Evolutionary conservation across 257 asterid genomes (phyloP).

Genomic region (Henckelia pumila): DNA sequence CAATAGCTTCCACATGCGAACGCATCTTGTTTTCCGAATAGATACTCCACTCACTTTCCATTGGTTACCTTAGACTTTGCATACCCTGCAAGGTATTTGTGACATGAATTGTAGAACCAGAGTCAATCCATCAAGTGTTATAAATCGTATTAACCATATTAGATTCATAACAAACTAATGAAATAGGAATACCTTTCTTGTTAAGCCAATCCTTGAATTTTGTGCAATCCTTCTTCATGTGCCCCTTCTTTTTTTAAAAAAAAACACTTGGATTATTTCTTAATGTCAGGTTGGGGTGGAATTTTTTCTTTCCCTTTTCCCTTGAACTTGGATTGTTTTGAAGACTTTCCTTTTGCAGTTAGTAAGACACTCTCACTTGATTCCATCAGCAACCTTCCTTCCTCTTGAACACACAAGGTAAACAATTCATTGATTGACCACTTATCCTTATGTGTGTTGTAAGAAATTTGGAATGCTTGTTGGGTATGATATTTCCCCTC

Average conservation of each 20-base stretch:
- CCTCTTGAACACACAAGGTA: not conserved
- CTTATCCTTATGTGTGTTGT: constrained; percentile 2
- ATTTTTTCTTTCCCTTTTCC: not conserved
- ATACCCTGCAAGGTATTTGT: not conserved
- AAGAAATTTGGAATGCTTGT: constrained; percentile 13
- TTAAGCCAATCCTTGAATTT: not conserved
- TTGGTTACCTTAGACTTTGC: not conserved
- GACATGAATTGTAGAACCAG: too few relatives aligned
- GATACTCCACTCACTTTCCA: not conserved
- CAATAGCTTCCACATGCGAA: not conserved
- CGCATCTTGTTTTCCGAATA: not conserved
- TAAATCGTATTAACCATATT: too few relatives aligned
- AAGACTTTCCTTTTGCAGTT: not conserved
- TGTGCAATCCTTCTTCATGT: not conserved
- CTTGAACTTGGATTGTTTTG: not conserved
- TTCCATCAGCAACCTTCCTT: not conserved
- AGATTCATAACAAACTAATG: too few relatives aligned
- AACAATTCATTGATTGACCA: not conserved
- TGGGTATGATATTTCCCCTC: too few relatives aligned
- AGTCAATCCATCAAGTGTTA: too few relatives aligned
- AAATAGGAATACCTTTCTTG: too few relatives aligned
- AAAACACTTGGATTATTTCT: not conserved
- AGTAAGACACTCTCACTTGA: not conserved
- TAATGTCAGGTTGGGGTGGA: constrained; percentile 9
- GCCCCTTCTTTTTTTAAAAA: not conserved